phyloP scores from a whole-genome alignment of 2,329 filamentous ascomycete species.

The Penicillium sp. region DNA sequence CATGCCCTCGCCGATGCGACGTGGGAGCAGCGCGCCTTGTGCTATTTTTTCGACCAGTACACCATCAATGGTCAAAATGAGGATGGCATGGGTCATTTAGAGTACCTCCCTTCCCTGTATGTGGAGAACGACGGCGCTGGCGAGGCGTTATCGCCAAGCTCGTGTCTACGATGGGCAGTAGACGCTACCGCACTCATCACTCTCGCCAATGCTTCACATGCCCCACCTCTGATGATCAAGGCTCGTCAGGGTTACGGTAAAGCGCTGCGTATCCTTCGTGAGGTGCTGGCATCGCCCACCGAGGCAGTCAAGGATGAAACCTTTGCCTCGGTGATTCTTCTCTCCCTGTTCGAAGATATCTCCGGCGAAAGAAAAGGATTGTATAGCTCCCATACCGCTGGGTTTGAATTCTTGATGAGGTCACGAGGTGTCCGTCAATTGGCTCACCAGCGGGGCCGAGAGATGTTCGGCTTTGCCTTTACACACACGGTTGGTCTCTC shows the following conservation, averaged over 20 bases:
- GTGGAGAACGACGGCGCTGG: slow-evolving; percentile 25
- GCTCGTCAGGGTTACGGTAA: slow-evolving; percentile 34
- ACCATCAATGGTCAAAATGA: slow-evolving; percentile 28
- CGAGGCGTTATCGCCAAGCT: slow-evolving; percentile 16
- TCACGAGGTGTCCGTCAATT: slow-evolving; percentile 33
- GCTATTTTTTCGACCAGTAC: slow-evolving; percentile 44
- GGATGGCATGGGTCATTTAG: slow-evolving; percentile 33
- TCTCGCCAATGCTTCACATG: slow-evolving; percentile 30
- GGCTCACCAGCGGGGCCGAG: slow-evolving; percentile 31
- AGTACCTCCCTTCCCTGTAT: slow-evolving; percentile 39
- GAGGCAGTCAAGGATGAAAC: slow-evolving; percentile 38
- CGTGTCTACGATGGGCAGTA: slow-evolving; percentile 35
- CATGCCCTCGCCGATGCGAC: slow-evolving; percentile 29
- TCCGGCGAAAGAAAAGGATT: slow-evolving; percentile 37
- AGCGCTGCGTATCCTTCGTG: slow-evolving; percentile 30
- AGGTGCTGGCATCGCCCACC: slow-evolving; percentile 29
- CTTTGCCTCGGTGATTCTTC: slow-evolving; percentile 37
- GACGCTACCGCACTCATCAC: slow-evolving; percentile 38
- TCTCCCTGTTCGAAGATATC: slow-evolving; percentile 42
- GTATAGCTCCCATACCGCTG: slow-evolving; percentile 36
- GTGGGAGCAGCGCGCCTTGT: slow-evolving; percentile 39
- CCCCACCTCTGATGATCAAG: slow-evolving; percentile 26
- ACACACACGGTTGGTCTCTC: slow-evolving; percentile 32
- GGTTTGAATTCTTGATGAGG: slow-evolving; percentile 37
- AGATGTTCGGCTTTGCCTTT: slow-evolving; percentile 39